phyloP scores from a whole-genome alignment of 2,329 filamentous ascomycete species.

The Pseudonectria buxi region DNA sequence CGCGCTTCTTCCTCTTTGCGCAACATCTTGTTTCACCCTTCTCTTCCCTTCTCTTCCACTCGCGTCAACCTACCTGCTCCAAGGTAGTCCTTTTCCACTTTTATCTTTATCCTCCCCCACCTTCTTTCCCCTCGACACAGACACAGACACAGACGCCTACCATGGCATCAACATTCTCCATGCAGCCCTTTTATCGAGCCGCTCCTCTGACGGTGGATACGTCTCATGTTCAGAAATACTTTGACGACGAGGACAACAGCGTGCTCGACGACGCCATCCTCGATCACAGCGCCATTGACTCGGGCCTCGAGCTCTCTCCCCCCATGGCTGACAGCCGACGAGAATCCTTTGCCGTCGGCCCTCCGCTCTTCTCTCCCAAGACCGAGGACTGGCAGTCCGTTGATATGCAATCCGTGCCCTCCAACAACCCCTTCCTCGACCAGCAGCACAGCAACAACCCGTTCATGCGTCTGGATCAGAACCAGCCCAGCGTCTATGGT shows the following conservation, averaged over 20 bases:
- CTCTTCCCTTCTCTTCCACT: slow-evolving; percentile 9
- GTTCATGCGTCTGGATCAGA: slow-evolving; percentile 58
- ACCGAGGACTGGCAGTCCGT: slow-evolving; percentile 57
- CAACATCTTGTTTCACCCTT: background rate
- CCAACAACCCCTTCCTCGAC: slow-evolving; percentile 57
- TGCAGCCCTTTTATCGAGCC: slow-evolving; percentile 46
- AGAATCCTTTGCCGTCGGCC: slow-evolving; percentile 54
- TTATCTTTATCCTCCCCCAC: slow-evolving; percentile 4
- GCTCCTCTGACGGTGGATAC: slow-evolving; percentile 48
- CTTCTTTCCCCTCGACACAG: slow-evolving; percentile 7
- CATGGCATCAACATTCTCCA: slow-evolving; percentile 46
- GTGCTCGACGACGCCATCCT: slow-evolving; percentile 56
- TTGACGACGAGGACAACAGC: slow-evolving; percentile 54
- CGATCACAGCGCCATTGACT: slow-evolving; percentile 53
- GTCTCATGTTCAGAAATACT: slow-evolving; percentile 46
- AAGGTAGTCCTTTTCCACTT: slow-evolving; percentile 14
- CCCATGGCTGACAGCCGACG: slow-evolving; percentile 55
- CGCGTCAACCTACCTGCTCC: slow-evolving; percentile 15
- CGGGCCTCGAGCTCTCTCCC: slow-evolving; percentile 56
- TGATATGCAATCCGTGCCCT: slow-evolving; percentile 57
- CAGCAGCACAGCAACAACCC: slow-evolving; percentile 50
- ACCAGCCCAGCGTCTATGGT: slow-evolving; percentile 36
- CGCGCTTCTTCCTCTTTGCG: too few relatives aligned
- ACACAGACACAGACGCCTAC: slow-evolving; percentile 17
- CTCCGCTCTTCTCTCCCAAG: slow-evolving; percentile 57